These are phyloP conservation scores for Leishmania martiniquensis DNA, from an alignment of 208 protist genomes.

Conservation along the genomic window DNA sequence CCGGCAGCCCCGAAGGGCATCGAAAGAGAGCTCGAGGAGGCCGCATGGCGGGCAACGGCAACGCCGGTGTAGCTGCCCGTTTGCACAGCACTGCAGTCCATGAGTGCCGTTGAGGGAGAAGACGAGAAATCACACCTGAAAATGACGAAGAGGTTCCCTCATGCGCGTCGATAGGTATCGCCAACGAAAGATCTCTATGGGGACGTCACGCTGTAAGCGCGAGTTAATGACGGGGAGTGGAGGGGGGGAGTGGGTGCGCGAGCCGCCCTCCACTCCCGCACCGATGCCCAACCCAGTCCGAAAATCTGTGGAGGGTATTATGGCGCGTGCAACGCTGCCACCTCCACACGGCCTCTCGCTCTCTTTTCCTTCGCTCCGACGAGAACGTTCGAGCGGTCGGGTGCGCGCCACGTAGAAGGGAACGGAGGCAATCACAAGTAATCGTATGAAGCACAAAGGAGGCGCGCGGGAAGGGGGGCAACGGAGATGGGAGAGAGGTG, in stretches of 20 bases:
- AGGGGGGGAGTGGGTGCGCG: too few species aligned
- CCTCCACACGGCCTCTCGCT: background rate
- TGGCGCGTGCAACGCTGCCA: background rate
- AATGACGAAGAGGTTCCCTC: background rate
- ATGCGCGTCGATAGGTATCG: background rate
- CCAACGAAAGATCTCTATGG: too few species aligned
- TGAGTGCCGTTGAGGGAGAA: background rate
- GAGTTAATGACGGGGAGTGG: too few species aligned
- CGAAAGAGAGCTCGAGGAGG: background rate
- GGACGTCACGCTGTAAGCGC: too few species aligned
- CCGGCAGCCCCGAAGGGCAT: slow-evolving; percentile 1
- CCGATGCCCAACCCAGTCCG: background rate
- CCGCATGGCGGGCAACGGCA: background rate
- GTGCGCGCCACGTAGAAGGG: background rate
- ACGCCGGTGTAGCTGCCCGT: background rate
- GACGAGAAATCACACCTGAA: background rate
- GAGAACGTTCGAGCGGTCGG: background rate
- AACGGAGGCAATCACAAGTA: too few species aligned
- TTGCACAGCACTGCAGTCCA: background rate
- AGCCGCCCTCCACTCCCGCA: background rate
- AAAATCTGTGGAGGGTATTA: background rate
- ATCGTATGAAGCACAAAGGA: too few species aligned
- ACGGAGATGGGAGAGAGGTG: background rate
- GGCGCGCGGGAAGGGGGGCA: too few species aligned
- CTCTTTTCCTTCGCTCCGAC: background rate